Base-by-base conservation (phyloP, 164 flowering plant species). In the Liriodendron chinense region DNA sequence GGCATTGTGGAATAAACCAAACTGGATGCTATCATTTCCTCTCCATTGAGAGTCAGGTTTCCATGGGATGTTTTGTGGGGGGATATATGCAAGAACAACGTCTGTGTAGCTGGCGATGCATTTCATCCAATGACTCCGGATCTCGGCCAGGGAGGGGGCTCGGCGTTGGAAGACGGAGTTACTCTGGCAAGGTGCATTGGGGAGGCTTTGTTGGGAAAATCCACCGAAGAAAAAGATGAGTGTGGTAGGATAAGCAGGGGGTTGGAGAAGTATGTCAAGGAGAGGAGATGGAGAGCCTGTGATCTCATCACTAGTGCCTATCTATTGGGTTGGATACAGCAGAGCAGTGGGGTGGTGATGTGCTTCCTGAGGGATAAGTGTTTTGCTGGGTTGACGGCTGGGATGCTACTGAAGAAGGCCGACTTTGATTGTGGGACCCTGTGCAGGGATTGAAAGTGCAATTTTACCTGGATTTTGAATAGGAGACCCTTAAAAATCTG, bases 41-140 rank as follows among this genome's bases (percentile, higher is more conserved):
- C 88, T 22, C 85, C 77, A 49, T 56, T 88, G 50, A 74, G 77
- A 63, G 77, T 69, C 47, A 80, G 91, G 48, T 67, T 43, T 13
- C 89, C 88, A 50, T 84, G 84, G 87, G 80, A 82, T 47, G 0
- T 86, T 7, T 26, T 84, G 1, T 83, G 80, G 82, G 85, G 83
- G 34, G 76, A 81, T 70, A 85, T 86, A 53, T 71, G 77, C 70
- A 83, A 78, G 57, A 86, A 76, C 24, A 82, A 81, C 76, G 84
- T 84, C 1, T 83, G 85, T 70, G 82, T 86, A 16, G 86, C 87
- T 1, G 91, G 91, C 1, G 25, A 86, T 85, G 87, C 87, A 81
- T 20, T 88, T 83, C 93, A 89, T 71, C 88, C 91, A 0, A 86
- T 86, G 91, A 86, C 93, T 3, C 89, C 93, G 21, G 88, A 88